Base-by-base conservation (phyloP, 441 rosid species). In the Corymbia calophylla region DNA sequence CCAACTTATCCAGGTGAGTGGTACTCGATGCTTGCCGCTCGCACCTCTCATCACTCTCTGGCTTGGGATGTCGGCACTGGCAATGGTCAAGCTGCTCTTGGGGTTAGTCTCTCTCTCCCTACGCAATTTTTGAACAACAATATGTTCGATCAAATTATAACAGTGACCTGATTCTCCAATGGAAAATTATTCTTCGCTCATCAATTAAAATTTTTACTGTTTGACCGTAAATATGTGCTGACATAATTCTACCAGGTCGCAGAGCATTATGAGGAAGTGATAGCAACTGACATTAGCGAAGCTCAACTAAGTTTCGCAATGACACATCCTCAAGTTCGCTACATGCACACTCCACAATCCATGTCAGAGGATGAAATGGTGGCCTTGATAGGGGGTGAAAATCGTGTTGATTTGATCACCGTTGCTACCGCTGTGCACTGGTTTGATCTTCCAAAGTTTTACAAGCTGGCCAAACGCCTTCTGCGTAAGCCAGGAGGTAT, bases 41-140 rank as follows among this genome's bases (percentile, higher is more conserved):
- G 91, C 88, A 95, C 94, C 53, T 89, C 91, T 90, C 91, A 66
- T 80, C 96, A 92, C 87, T 81, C 88, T 81, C 77, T 92, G 31
- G 97, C 98, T 47, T 94, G 95, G 96, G 96, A 96, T 87, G 95
- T 89, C 39, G 98, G 95, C 91, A 93, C 94, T 8, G 95, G 97
- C 77, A 95, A 94, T 47, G 96, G 96, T 87, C 97, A 95, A 93
- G 98, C 95, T 7, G 96, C 94, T 88, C 47, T 94, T 81, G 92
- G 93, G 62, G 96, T 94, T 19, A 91, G 95, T 92, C 85, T 91
- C 82, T 88, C 48, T 15, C 35, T 53, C 51, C 31, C 44, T 82
- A 14, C 27, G 54, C 58, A 39, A n/a, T 53, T 27, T 70, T 86
- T n/a, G 11, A 53, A 7, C 17, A 51, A 48, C 6, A 56, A 68